These are phyloP conservation scores for Prillingera fragicola DNA, from an alignment of 1,284 basidiomycete genomes.

Conservation along the genomic window DNA sequence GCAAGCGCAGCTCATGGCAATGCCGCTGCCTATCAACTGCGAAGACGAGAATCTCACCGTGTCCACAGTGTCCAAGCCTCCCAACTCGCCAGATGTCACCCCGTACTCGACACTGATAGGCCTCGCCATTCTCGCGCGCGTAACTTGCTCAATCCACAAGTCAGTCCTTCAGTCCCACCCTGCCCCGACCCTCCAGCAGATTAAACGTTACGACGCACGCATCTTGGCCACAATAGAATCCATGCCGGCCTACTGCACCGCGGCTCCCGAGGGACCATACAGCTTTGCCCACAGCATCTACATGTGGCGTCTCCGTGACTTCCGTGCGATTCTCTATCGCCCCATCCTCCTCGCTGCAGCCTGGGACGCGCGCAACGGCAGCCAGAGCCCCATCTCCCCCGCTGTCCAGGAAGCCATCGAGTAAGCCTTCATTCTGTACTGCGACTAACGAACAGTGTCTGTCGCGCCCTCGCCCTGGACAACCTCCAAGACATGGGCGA, in stretches of 20 bases:
- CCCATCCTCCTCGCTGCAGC: constrained; percentile 25
- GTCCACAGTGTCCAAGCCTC: constrained; percentile 8
- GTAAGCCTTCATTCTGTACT: too few relatives aligned
- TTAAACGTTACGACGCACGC: neutral
- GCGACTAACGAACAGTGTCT: constrained; percentile 11
- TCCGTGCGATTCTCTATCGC: constrained; percentile 22
- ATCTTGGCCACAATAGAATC: neutral
- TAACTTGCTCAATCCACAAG: constrained; percentile 15
- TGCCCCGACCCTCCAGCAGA: constrained; percentile 18
- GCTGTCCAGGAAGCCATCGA: constrained; percentile 17
- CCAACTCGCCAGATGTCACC: constrained; percentile 6
- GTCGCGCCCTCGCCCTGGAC: constrained; percentile 16
- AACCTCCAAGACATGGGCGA: constrained; percentile 17
- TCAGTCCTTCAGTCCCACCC: constrained; percentile 16
- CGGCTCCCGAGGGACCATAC: neutral
- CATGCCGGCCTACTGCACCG: constrained; percentile 5
- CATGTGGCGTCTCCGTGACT: constrained; percentile 21
- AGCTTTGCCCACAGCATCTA: constrained; percentile 10
- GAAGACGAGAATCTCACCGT: constrained; percentile 26
- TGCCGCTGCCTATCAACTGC: constrained; percentile 19
- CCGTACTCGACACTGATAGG: constrained; percentile 22
- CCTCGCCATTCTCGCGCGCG: constrained; percentile 20
- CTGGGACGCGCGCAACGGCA: constrained; percentile 15
- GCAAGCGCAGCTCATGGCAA: constrained; percentile 3
- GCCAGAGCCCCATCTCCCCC: neutral